Conservation (phyloP, 176 grass and related monocot species). For the Metroxylon sagu region DNA sequence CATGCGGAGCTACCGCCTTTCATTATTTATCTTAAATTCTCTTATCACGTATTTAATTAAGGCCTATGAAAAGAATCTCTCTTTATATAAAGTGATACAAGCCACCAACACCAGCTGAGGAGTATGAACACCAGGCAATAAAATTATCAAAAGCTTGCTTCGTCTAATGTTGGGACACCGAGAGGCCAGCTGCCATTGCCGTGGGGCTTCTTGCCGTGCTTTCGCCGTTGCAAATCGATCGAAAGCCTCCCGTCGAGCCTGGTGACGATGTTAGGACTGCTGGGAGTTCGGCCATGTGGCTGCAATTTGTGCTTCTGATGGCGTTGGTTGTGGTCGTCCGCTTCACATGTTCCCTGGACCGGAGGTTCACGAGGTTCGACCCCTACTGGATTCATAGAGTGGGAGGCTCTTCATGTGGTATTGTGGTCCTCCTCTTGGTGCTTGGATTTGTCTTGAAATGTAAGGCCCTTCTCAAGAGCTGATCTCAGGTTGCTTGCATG, state of each 20-base stretch:
- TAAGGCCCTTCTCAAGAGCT: constrained; percentile 50
- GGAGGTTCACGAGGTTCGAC: constrained; percentile 67
- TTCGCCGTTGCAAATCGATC: constrained; percentile 84
- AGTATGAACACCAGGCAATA: background rate
- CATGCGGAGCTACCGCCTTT: constrained; percentile 41
- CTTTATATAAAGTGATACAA: constrained; percentile 1
- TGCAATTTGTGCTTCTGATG: constrained; percentile 49
- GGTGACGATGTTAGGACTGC: constrained; percentile 24
- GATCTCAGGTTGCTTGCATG: background rate
- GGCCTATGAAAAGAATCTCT: background rate
- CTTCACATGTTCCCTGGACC: constrained; percentile 62
- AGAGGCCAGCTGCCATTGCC: constrained; percentile 49
- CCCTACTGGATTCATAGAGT: constrained; percentile 93
- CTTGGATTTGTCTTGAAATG: constrained; percentile 94
- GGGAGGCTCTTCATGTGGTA: constrained; percentile 74
- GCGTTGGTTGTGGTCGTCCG: constrained; percentile 60
- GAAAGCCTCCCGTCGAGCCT: constrained; percentile 23
- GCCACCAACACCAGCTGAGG: constrained; percentile 19
- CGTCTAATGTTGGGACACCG: constrained; percentile 27
- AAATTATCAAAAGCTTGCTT: constrained; percentile 21
- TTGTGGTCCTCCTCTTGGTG: constrained; percentile 68
- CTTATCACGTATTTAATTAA: background rate
- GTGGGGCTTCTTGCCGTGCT: constrained; percentile 60
- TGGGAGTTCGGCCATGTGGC: constrained; percentile 39
- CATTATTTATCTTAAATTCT: background rate